Evolutionary conservation across 768 basidiomycete species (phyloP), one percentile per base, ranked within the genome.

Genomic region (Cystobasidium tubakii): DNA sequence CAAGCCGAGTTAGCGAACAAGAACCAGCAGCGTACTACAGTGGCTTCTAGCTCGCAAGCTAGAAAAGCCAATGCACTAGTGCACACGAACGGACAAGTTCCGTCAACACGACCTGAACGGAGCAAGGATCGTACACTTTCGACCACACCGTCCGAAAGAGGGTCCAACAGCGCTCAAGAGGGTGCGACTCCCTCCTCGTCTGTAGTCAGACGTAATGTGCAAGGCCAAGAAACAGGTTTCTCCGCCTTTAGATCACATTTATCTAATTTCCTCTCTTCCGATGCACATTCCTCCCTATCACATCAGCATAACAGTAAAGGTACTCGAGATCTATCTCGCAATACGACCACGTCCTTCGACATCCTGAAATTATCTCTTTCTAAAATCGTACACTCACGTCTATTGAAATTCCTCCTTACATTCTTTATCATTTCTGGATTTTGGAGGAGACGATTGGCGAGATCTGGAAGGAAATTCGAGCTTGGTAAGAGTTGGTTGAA

Each of bases 181-280:
- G 23, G 23, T 65, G 57, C 9, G 29, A 12, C 29, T 65, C 12
- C 33, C 25, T 27, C 36, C 9, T 31, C 63, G 36, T 39, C 63
- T 25, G 6, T 34, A 27, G 9, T 9, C 39, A 27, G 39, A 39
- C 63, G 36, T 1, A 42, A 65, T 65, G 17, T 4, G n/a, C 13
- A 34, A 29, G 43, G 23, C 7, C 66, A 31, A 27, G 69, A 71
- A 55, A 71, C 69, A 29, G 69, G 69, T 17, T 71, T 71, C 55
- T 46, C 69, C 10, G 69, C 69, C 1, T 60, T 71, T 23, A 53
- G 69, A 55, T 42, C 53, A 17, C 54, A 31, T 17, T 23, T 71
- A n/a, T 7, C 69, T 9, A 27, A 12, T 34, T 60, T 71, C 29
- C 43, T 71, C 10, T 34, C 69, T 7, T 9, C 33, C 12, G 23